phyloP scores from a whole-genome alignment of 1,139 yeast species.

The Pichia sp. region DNA sequence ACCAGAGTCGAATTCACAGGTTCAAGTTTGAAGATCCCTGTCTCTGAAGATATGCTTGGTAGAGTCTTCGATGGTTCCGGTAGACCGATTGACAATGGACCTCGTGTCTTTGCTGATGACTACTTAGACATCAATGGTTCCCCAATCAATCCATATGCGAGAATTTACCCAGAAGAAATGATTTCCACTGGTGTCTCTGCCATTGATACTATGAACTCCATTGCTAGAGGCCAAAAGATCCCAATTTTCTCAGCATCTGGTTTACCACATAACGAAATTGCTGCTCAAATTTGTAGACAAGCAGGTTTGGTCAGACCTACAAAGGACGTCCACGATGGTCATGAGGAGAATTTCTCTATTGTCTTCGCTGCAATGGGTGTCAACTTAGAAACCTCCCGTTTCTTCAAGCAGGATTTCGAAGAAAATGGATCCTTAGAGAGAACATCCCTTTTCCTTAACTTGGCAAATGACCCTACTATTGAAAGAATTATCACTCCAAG shows the following conservation, averaged over 20 bases:
- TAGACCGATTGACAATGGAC: conserved; percentile 97
- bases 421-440: conserved; percentile 98
- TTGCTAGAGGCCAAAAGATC: conserved; percentile 99
- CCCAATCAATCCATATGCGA: conserved; percentile 95
- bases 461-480: conserved; percentile 99
- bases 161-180: conserved; percentile 99
- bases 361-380: conserved; percentile 99
- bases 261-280: conserved; percentile 98
- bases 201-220: conserved; percentile 98
- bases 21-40: conserved; percentile 84
- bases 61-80: conserved; percentile 99
- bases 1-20: conserved; percentile 98
- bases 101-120: conserved; percentile 97
- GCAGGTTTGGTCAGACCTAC: conserved; percentile 99
- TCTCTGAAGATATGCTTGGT: conserved; percentile 95
- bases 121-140: conserved; percentile 97
- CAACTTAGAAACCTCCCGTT: conserved; percentile 83
- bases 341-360: conserved; percentile 97
- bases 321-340: conserved; percentile 99
- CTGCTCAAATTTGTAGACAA: conserved; percentile 99
- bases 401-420: conserved; percentile 98
- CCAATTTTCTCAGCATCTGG: conserved; percentile 99
- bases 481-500: conserved; percentile 99
- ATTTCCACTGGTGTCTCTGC: conserved; percentile 98
- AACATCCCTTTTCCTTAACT: conserved; percentile 89